Base-by-base conservation (phyloP, 441 rosid genomes). In the Mallotus repandus region DNA sequence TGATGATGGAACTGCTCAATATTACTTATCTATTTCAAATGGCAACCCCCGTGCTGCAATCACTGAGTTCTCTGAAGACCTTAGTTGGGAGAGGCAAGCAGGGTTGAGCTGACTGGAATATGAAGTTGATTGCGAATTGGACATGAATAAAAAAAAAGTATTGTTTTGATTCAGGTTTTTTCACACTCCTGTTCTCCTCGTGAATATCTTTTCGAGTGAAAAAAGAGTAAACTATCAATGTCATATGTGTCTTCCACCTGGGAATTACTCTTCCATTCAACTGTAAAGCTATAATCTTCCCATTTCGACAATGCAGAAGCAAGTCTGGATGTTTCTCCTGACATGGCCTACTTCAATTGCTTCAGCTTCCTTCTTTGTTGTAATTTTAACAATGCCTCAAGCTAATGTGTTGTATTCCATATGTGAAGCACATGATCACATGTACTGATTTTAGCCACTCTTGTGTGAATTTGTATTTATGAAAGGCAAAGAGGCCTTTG, bases 1-100 rank as follows among this genome's bases (percentile, higher is more conserved):
- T 8, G 96, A 94, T 74, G 97, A 92, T 77, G 96, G 85, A 69
- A 94, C 97, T 49, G 97, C 96, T 61, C 84, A 77, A 62, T 94
- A 94, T 83, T 94, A 94, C 74, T 76, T 88, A 78, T 87, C 97
- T 61, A 78, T 94, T 8, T 87, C 98, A 38, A 82, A 88, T 69
- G 97, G 96, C 6, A 86, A 92, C 59, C 98, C 89, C 0, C 88
- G 96, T 14, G 89, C 91, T 63, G 97, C 98, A 1, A 82, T 94
- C 74, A 82, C 85, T 0, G 77, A 89, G 64, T 87, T 83, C 83
- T 90, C 97, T 0, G 76, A 86, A 32, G 98, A 92, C 84, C 78
- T 92, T 64, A 74, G 63, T 41, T 92, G 98, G 97, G 97, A 89
- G 86, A 87, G 88, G 83, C 87, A 76, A 46, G 70, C 68, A 54